These are phyloP conservation scores for Ceratocystis cacaofunesta DNA, from an alignment of 2,329 filamentous ascomycete species.

Conservation along the genomic window DNA sequence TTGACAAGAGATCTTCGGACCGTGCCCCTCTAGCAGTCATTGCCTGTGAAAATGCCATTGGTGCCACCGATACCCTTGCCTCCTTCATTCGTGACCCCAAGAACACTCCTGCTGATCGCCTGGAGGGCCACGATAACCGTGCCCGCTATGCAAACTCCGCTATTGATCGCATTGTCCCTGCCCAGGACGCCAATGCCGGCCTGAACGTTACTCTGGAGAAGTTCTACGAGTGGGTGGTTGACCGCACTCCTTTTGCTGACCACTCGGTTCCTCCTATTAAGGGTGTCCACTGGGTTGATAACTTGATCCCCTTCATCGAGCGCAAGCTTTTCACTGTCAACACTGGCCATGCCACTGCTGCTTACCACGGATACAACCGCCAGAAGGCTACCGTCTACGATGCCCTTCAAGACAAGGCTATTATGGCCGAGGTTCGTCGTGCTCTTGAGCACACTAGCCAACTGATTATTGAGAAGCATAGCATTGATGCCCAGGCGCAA, in stretches of 20 bases:
- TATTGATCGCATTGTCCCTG: conserved; percentile 94
- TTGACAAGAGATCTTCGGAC: conserved; percentile 54
- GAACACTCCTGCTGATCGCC: conserved; percentile 53
- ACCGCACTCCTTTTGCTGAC: conserved; percentile 67
- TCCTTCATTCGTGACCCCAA: conserved; percentile 60
- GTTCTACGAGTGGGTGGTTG: conserved; percentile 98
- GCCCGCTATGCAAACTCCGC: conserved; percentile 93
- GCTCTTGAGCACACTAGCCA: conserved; percentile 74
- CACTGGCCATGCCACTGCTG: conserved; percentile 89
- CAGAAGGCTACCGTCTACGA: conserved; percentile 83
- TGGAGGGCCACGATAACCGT: conserved; percentile 53
- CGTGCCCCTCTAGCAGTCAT: conserved; percentile 70
- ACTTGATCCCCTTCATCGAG: conserved; percentile 92
- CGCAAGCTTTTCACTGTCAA: conserved; percentile 99
- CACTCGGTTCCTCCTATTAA: conserved; percentile 58
- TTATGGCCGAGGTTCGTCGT: conserved; percentile 63
- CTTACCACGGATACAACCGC: conserved; percentile 83
- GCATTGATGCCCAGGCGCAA: conserved; percentile 61
- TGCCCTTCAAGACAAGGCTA: conserved; percentile 46
- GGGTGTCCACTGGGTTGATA: conserved; percentile 82
- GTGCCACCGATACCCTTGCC: conserved; percentile 77
- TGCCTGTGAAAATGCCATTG: conserved; percentile 95
- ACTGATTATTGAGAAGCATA: conserved; percentile 77
- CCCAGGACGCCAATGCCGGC: conserved; percentile 64
- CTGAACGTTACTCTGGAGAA: conserved; percentile 92